A percentile compares a stretch with the other conserved stretches of the same genome.
These are phyloP conservation scores for Scutellaria barbata DNA, from an alignment of 257 asterid genomes.

Conservation along the genomic window DNA sequence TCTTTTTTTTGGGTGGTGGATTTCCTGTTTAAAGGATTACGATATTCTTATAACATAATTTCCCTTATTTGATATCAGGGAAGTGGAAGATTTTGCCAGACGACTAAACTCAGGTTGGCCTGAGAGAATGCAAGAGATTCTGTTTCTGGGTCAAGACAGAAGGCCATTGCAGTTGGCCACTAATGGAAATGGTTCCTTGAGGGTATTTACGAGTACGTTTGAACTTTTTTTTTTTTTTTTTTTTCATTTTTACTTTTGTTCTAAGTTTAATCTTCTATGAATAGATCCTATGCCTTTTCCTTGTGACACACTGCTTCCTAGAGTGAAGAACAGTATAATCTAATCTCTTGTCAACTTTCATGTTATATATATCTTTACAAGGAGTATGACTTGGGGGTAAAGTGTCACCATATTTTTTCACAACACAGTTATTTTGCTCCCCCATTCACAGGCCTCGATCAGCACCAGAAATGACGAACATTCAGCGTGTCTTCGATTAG, in stretches of 20 bases:
- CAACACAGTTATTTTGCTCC: neutral
- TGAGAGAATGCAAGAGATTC: conserved; percentile 80
- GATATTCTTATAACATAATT: neutral
- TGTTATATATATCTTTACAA: neutral
- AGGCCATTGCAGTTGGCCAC: conserved; percentile 50
- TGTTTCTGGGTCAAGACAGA: conserved; percentile 69
- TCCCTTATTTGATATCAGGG: conserved; percentile 53
- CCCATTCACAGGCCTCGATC: conserved; percentile 48
- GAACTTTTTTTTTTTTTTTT: conserved; percentile 5
- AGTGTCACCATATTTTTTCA: neutral
- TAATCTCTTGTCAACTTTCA: neutral
- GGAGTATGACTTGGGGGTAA: neutral
- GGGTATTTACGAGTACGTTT: conserved; percentile 56
- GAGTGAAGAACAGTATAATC: neutral
- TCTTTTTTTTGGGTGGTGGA: neutral
- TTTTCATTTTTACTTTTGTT: neutral
- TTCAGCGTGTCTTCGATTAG: conserved; percentile 20
- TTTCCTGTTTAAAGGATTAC: conserved; percentile 14
- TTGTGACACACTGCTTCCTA: neutral
- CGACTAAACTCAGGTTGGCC: conserved; percentile 88
- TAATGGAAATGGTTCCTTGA: conserved; percentile 65
- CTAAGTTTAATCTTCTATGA: conserved; percentile 2
- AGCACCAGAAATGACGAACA: conserved; percentile 43
- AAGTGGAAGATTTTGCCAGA: conserved; percentile 95
- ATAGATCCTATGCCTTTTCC: conserved; percentile 7